A percentile compares a stretch with the other conserved stretches of the same genome.
Conservation (phyloP, 805 yeast species). For the Priceomyces medius region DNA sequence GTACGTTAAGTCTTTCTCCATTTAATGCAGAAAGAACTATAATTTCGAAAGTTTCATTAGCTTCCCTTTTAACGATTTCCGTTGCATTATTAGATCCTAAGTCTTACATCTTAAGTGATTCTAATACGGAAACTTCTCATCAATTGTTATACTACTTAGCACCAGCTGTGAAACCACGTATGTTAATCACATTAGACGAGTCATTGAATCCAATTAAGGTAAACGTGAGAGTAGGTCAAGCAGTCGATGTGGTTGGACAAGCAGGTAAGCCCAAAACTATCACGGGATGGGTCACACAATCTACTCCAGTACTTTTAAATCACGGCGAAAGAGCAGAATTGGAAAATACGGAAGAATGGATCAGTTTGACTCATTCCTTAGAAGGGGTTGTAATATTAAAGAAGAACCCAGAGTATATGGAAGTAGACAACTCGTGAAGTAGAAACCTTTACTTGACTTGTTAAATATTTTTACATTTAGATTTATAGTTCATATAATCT, state of each 20-base stretch:
- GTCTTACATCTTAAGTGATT: slow-evolving; percentile 71
- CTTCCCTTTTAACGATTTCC: slow-evolving; percentile 80
- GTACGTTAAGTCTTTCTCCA: slow-evolving; percentile 86
- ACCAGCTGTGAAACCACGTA: slow-evolving; percentile 88
- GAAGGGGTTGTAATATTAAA: slow-evolving; percentile 93
- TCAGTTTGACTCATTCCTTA: slow-evolving; percentile 72
- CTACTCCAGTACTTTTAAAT: slow-evolving; percentile 91
- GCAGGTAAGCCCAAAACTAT: slow-evolving; percentile 99
- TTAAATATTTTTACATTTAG: neutral
- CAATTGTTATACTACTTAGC: slow-evolving; percentile 81
- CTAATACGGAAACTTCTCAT: slow-evolving; percentile 52
- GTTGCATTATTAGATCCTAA: slow-evolving; percentile 85
- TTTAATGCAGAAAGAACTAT: slow-evolving; percentile 87
- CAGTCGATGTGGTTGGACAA: slow-evolving; percentile 97
- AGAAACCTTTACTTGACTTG: too few species aligned
- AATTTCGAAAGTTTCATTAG: slow-evolving; percentile 83
- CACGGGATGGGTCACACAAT: slow-evolving; percentile 99
- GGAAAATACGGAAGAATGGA: slow-evolving; percentile 85
- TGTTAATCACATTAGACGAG: slow-evolving; percentile 90
- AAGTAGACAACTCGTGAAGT: slow-evolving; percentile 43
- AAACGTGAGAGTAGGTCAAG: slow-evolving; percentile 97
- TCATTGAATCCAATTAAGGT: slow-evolving; percentile 89
- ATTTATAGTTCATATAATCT: too few species aligned
- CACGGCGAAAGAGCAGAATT: slow-evolving; percentile 96
- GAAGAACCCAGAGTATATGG: slow-evolving; percentile 85